Base-by-base conservation (phyloP, 768 basidiomycete genomes). In the Mycena sanguinolenta region DNA sequence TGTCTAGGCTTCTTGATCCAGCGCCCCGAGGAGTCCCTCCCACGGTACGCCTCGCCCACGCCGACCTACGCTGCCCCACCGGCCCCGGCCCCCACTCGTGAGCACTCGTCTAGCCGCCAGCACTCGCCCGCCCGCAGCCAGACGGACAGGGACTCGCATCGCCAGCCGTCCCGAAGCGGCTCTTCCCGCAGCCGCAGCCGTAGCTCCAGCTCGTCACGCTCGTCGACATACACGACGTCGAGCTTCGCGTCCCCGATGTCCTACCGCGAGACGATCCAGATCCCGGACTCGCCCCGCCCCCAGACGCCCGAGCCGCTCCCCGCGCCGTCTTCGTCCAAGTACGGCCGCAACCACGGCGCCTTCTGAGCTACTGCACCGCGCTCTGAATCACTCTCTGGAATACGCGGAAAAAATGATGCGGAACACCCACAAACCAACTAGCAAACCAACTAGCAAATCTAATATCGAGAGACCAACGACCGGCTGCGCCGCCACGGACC, bases 21-120 rank as follows among this genome's bases (percentile, higher is more conserved):
- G 55, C 86, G 81, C 73, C 92, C 92, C 0, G 80, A 82, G 13
- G 90, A 92, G 77, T 84, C 88, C 7, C 83, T 89, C 28, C 85
- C 91, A 2, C 85, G 84, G 46, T 87, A 90, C 72, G 83, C 82
- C 9, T 78, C 88, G 14, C 83, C 83, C 14, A 71, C 78, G 3
- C 79, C 79, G 0, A 74, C 65, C 5, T 70, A 50, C 50, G 55
- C 65, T 6, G 59, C 68, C 14, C 55, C 60, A 25, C 69, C 57
- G 30, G 44, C 44, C 6, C 59, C 38, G 23, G 21, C 49, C n/a
- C 25, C 49, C 1, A 9, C 21, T n/a, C 44, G 44, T 16, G 49
- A 50, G 25, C 49, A 50, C 5, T 46, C 44, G 38, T 17, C 67
- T 19, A 58, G 34, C 34, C 63, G 49, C 30, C 44, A 39, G 10